Conservation (phyloP, 176 grass and related monocot species). For the Phragmites australis region DNA sequence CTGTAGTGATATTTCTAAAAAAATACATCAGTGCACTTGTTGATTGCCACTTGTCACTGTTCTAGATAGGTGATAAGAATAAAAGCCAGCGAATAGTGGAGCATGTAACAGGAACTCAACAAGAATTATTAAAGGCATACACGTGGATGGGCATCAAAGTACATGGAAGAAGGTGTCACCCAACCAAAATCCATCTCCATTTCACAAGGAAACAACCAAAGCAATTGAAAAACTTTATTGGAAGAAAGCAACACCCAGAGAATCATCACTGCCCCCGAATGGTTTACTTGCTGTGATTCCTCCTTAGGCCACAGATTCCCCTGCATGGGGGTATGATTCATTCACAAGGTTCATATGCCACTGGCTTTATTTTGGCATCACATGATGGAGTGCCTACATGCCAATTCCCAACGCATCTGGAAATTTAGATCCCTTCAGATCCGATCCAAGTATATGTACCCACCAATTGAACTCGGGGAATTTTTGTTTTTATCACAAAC, state of each 20-base stretch:
- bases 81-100: background rate
- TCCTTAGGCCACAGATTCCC: slow-evolving; percentile 33
- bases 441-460: background rate
- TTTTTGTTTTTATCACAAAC: background rate
- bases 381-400: slow-evolving; percentile 43
- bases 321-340: slow-evolving; percentile 32
- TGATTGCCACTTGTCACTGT: background rate
- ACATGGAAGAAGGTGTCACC: slow-evolving; percentile 21
- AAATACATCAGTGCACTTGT: background rate
- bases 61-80: slow-evolving; percentile 8
- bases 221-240: slow-evolving; percentile 24
- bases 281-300: slow-evolving; percentile 43
- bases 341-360: slow-evolving; percentile 40
- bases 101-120: slow-evolving; percentile 27
- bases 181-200: slow-evolving; percentile 38
- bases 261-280: slow-evolving; percentile 37
- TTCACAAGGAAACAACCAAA: slow-evolving; percentile 33
- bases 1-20: too few relatives aligned
- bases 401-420: slow-evolving; percentile 7
- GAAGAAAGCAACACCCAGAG: slow-evolving; percentile 29
- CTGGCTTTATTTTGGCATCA: slow-evolving; percentile 31
- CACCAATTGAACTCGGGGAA: background rate
- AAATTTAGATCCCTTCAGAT: background rate
- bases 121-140: slow-evolving; percentile 22
- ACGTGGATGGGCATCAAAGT: slow-evolving; percentile 20